Conservation (phyloP, 2,329 filamentous ascomycete genomes). For the Penicillium sp. region DNA sequence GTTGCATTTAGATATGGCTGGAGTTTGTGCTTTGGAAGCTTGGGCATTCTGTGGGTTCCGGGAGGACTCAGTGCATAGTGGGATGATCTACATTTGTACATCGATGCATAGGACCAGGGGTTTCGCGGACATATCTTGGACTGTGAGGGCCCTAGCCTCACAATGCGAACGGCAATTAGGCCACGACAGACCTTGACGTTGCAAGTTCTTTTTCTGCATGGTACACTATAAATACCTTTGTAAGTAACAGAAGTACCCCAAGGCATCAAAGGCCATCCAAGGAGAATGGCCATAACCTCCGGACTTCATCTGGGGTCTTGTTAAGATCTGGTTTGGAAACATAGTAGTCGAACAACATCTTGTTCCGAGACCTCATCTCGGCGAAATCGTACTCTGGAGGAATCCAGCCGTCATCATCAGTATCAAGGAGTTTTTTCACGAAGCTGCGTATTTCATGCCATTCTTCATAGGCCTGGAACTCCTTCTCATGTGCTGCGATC, state of each 20-base stretch:
- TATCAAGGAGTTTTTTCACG: constrained; percentile 21
- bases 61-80: not conserved
- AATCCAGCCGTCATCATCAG: constrained; percentile 22
- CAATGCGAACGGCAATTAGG: not conserved
- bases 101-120: not conserved
- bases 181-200: not conserved
- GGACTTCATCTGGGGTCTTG: not conserved
- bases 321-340: not conserved
- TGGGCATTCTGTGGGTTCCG: not conserved
- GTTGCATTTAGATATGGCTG: not conserved
- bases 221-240: too few relatives aligned
- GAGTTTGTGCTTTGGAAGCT: not conserved
- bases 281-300: not conserved
- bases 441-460: constrained; percentile 22
- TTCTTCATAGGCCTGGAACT: constrained; percentile 17
- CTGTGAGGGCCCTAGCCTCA: too few relatives aligned
- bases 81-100: not conserved
- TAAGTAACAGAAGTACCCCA: too few relatives aligned
- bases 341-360: constrained; percentile 14
- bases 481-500: not conserved
- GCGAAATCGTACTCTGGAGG: constrained; percentile 17
- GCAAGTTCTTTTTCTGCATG: too few relatives aligned
- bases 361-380: constrained; percentile 18
- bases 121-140: not conserved
- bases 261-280: not conserved